A percentile compares a stretch with the other conserved stretches of the same genome.
phyloP scores from a whole-genome alignment of 345 rosid genomes.

The Rhodomyrtus tomentosa region DNA sequence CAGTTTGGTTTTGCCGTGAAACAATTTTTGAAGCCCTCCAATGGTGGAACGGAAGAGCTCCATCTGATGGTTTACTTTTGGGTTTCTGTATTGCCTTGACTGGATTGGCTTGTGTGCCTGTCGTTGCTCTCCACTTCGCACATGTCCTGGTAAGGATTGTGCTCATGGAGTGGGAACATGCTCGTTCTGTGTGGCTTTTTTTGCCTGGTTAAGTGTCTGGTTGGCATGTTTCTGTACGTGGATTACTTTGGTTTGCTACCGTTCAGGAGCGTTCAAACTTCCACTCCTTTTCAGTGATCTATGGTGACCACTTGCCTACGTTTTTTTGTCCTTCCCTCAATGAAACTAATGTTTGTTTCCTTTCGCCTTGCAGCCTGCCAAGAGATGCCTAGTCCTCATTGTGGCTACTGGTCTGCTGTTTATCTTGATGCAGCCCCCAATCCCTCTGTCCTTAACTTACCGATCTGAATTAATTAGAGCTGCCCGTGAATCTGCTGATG shows the following conservation, averaged over 20 bases:
- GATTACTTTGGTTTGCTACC: not conserved
- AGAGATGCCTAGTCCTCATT: constrained; percentile 78
- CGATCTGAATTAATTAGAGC: constrained; percentile 70
- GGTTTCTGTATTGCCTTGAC: constrained; percentile 75
- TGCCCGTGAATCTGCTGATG: constrained; percentile 91
- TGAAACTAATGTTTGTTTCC: not conserved
- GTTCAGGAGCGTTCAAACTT: not conserved
- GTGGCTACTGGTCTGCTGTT: constrained; percentile 86
- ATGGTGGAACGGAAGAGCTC: constrained; percentile 93
- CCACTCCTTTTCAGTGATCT: not conserved
- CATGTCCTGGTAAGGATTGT: constrained; percentile 64
- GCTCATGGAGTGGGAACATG: not conserved
- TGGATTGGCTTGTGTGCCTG: constrained; percentile 87
- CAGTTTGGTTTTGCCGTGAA: constrained; percentile 96
- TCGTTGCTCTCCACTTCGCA: constrained; percentile 86
- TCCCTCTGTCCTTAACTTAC: constrained; percentile 80
- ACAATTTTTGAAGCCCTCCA: constrained; percentile 93
- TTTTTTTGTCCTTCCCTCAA: not conserved
- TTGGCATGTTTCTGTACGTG: not conserved
- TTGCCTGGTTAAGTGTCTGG: not conserved
- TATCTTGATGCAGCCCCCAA: constrained; percentile 92
- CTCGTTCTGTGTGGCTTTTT: not conserved
- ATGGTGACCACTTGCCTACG: not conserved
- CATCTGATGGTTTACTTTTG: constrained; percentile 90
- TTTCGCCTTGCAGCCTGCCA: constrained; percentile 58